Evolutionary conservation across 176 grass and related monocot species (phyloP), one percentile per base, ranked within the genome.

Genomic region (Rhynchospora pubera): DNA sequence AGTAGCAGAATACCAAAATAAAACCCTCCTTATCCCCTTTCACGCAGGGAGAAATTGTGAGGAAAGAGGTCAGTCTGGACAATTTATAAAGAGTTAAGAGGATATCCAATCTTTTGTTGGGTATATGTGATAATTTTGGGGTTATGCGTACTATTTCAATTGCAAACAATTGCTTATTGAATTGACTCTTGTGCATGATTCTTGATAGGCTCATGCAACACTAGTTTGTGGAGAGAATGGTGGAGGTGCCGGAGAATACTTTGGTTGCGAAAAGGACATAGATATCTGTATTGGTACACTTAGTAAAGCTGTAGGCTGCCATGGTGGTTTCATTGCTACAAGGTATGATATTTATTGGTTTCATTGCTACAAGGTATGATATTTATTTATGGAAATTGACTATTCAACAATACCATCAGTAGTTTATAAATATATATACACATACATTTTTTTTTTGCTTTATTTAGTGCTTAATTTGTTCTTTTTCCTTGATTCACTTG

Each of bases 211-310:
- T n/a, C 90, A 95, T 87, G 91, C 90, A 79, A 98, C 92, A 66
- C 76, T 98, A 85, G 82, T 98, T 72, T 98, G 92, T 80, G 92
- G 96, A 81, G 85, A 94, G 56, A 94, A 88, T 78, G 96, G 96
- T 62, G 90, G 92, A 65, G 96, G 90, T 79, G 84, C 48, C 12
- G 82, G 89, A 6, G 92, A 98, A 76, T 30, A 93, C 48, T 90
- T 91, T 83, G 64, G 57, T 66, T 98, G 89, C 50, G 91, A 98
- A 88, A 90, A 89, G 61, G 90, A 88, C 34, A 86, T 99, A 84
- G 96, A 99, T 78, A 95, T 99, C 69, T 83, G 87, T 85, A 86
- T 99, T 64, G 92, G 92, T 56, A 91, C 96, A 63, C 75, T 99
- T 75, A 99, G 96, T 79, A 99, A 99, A 53, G 96, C 91, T 46